Percentiles rank a stretch among this genome's conserved stretches.
Conservation (phyloP, 1,284 basidiomycete genomes). For the Cryptococcus sp. region DNA sequence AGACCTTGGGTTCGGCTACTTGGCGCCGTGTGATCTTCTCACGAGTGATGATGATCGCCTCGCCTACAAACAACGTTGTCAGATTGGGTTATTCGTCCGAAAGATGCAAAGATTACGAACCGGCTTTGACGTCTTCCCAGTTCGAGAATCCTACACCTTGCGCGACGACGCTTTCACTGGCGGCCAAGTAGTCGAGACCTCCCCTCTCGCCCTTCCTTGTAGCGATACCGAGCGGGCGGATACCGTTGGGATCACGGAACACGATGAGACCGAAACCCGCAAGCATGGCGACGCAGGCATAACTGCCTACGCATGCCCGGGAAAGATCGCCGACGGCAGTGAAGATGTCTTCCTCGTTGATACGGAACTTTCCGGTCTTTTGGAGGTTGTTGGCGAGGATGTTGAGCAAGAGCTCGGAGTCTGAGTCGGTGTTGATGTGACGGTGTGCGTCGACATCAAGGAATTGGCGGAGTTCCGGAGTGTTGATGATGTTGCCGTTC, state of each 20-base stretch:
- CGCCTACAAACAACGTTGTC: slow-evolving; percentile 59
- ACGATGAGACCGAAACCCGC: slow-evolving; percentile 98
- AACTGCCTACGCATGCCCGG: slow-evolving; percentile 85
- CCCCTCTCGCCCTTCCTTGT: slow-evolving; percentile 57
- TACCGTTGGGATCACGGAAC: slow-evolving; percentile 98
- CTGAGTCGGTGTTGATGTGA: slow-evolving; percentile 98
- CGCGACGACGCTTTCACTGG: slow-evolving; percentile 94
- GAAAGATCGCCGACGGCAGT: slow-evolving; percentile 88
- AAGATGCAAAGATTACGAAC: slow-evolving; percentile 54
- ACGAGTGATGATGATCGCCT: slow-evolving; percentile 94
- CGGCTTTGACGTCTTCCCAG: slow-evolving; percentile 93
- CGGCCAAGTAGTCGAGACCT: slow-evolving; percentile 83
- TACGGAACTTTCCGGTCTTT: slow-evolving; percentile 97
- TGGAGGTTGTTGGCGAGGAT: slow-evolving; percentile 98
- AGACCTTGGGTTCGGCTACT: slow-evolving; percentile 68
- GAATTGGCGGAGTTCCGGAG: slow-evolving; percentile 76
- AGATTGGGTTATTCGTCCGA: neutral
- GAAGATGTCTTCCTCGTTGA: slow-evolving; percentile 99
- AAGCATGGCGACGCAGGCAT: slow-evolving; percentile 96
- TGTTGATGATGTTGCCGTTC: slow-evolving; percentile 99
- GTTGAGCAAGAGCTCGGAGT: slow-evolving; percentile 96
- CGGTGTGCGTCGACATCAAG: slow-evolving; percentile 96
- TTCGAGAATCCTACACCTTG: slow-evolving; percentile 88
- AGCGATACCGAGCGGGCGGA: slow-evolving; percentile 86
- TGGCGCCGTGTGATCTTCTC: slow-evolving; percentile 70